Evolutionary conservation across 192 early-diverging fungal genomes (phyloP), one percentile per base, ranked within the genome.

Genomic region (Mortierella claussenii): DNA sequence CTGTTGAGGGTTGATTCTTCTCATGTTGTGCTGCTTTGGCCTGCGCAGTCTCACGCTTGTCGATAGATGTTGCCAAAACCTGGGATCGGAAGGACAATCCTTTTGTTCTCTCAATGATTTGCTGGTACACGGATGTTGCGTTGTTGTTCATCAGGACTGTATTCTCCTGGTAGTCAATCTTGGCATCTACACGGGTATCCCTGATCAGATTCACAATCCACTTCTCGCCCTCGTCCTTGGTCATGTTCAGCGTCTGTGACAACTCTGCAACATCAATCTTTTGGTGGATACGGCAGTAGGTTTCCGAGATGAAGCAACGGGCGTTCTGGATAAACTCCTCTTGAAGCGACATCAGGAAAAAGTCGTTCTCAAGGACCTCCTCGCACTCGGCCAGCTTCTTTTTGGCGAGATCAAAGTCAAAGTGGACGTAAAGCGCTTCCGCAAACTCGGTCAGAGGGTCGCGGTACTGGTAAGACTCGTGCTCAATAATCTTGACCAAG

Each of bases 181-280:
- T 98, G 69, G 96, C 97, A 58, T 98, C 96, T 69, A 97, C 94
- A 68, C 94, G 87, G 23, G 95, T 95, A 64, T 97, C 94, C 37
- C 95, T 89, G 79, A 98, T 97, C 55, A 98, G 85, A 85, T 98
- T 94, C 44, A 96, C 96, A 55, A 98, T 96, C 96, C 96, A 97
- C 81, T 97, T 96, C 78, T 97, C 96, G 53, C 95, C 95, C 78
- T 93, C 91, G 66, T 95, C 94, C 78, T 90, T 87, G 75, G 85
- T 86, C 87, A 97, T 86, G 71, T 93, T 92, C 45, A 98, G 83
- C 53, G 89, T 91, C 68, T 89, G 87, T 53, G 90, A 90, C 66
- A 98, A 84, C 30, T 88, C 85, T 50, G 80, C 85, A 78, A 97
- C 92, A 81, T 97, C 92, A 62, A 98, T 96, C 84, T 93, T 92